Conservation (phyloP, 2,329 filamentous ascomycete species). For the Pseudocercospora ulei region DNA sequence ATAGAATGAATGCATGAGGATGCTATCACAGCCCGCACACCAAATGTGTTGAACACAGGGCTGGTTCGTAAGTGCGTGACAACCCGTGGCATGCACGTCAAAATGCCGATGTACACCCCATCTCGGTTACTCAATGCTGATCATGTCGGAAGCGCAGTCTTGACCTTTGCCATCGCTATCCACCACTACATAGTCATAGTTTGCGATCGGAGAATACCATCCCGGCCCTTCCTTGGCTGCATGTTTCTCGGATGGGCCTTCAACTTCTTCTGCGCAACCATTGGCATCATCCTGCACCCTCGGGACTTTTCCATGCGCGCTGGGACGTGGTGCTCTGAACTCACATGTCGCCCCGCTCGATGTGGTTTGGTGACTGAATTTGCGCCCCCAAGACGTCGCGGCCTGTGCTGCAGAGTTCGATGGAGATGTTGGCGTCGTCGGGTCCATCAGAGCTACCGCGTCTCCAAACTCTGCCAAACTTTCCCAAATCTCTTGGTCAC, state of each 20-base stretch:
- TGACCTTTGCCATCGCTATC: slow-evolving; percentile 54
- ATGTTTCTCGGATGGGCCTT: slow-evolving; percentile 51
- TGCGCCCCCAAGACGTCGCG: too few species aligned
- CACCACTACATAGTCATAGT: slow-evolving; percentile 58
- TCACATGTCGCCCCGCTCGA: too few species aligned
- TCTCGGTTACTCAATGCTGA: slow-evolving; percentile 51
- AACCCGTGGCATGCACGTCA: background rate
- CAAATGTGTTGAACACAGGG: slow-evolving; percentile 54
- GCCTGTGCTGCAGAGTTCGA: too few species aligned
- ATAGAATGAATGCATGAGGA: slow-evolving; percentile 49
- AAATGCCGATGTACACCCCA: background rate
- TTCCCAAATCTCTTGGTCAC: too few species aligned
- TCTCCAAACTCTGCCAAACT: too few species aligned
- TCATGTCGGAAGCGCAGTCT: slow-evolving; percentile 55
- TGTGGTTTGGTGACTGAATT: too few species aligned
- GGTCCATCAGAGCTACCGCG: too few species aligned
- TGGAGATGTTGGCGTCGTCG: too few species aligned
- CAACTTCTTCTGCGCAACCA: slow-evolving; percentile 47
- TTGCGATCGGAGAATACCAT: slow-evolving; percentile 45
- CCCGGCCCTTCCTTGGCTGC: slow-evolving; percentile 42
- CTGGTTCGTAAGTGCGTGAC: slow-evolving; percentile 37
- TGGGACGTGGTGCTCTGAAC: slow-evolving; percentile 59
- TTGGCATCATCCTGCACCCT: slow-evolving; percentile 42
- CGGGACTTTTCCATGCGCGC: slow-evolving; percentile 51
- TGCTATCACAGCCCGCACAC: slow-evolving; percentile 45